Conservation (phyloP, 345 rosid genomes). For the Schrenkiella parvula region DNA sequence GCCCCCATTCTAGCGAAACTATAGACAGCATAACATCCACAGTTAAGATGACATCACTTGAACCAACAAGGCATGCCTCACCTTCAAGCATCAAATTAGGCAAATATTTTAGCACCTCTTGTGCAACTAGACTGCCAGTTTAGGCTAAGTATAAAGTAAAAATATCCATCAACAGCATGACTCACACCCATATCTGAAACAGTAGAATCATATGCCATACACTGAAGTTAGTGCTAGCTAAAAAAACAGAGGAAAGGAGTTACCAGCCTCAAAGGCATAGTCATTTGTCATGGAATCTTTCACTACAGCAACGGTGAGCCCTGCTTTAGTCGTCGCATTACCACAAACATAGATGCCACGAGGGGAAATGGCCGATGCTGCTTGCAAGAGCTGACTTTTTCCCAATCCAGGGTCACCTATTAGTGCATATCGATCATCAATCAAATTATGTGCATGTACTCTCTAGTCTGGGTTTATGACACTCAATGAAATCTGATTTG, state of each 20-base stretch:
- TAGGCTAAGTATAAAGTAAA: background rate
- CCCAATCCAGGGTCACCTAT: slow-evolving; percentile 99
- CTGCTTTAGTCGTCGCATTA: slow-evolving; percentile 87
- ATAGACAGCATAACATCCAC: slow-evolving; percentile 7
- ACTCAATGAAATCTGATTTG: background rate
- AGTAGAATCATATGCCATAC: slow-evolving; percentile 13
- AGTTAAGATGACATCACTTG: background rate
- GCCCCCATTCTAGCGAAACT: background rate
- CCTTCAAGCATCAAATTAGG: background rate
- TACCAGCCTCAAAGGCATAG: slow-evolving; percentile 99
- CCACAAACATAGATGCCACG: slow-evolving; percentile 99
- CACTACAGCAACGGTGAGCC: slow-evolving; percentile 96
- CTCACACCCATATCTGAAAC: slow-evolving; percentile 17
- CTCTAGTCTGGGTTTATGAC: background rate
- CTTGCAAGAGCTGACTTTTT: slow-evolving; percentile 97
- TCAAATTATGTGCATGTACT: background rate
- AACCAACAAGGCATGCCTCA: background rate
- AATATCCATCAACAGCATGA: slow-evolving; percentile 2
- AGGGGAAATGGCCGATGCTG: slow-evolving; percentile 90
- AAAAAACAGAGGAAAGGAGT: slow-evolving; percentile 19
- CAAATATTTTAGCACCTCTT: background rate
- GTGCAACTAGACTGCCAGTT: background rate
- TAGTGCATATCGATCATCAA: slow-evolving; percentile 15
- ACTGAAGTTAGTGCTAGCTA: slow-evolving; percentile 1
- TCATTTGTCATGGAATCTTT: slow-evolving; percentile 88